phyloP scores from a whole-genome alignment of 805 yeast genomes.

The Vanderwaltozyma yarrowii region DNA sequence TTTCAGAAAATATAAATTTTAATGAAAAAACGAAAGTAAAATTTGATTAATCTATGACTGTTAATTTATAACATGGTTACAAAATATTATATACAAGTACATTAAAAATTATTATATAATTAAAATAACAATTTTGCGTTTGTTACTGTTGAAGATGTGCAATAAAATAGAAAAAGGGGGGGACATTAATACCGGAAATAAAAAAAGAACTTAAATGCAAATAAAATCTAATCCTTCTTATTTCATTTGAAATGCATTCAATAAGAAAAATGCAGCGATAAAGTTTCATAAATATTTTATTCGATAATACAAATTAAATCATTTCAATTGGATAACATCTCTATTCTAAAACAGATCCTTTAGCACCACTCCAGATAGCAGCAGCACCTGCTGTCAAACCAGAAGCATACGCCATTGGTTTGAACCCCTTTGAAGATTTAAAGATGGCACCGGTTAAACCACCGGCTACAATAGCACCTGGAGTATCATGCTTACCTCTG shows the following conservation, averaged over 20 bases:
- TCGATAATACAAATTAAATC: background rate
- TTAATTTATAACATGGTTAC: background rate
- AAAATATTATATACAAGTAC: constrained; percentile 2
- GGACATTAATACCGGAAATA: background rate
- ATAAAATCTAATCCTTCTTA: no score
- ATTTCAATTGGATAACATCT: background rate
- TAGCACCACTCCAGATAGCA: constrained; percentile 84
- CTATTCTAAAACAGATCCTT: constrained; percentile 28
- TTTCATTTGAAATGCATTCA: background rate
- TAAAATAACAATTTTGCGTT: background rate
- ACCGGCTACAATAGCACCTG: constrained; percentile 80
- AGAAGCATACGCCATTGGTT: constrained; percentile 81
- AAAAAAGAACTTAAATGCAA: no score
- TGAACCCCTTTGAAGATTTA: constrained; percentile 73
- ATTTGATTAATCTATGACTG: background rate
- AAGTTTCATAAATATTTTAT: background rate
- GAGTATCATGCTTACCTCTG: constrained; percentile 84
- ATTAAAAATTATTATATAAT: background rate
- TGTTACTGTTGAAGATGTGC: background rate
- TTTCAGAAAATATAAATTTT: background rate
- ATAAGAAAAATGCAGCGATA: background rate
- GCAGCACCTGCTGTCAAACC: constrained; percentile 84
- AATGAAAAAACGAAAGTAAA: no score
- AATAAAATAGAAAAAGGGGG: background rate
- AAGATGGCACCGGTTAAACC: constrained; percentile 87